A percentile compares a stretch with the other conserved stretches of the same genome.
Conservation (phyloP, 2,329 filamentous ascomycete species). For the Xylaria polymorpha region DNA sequence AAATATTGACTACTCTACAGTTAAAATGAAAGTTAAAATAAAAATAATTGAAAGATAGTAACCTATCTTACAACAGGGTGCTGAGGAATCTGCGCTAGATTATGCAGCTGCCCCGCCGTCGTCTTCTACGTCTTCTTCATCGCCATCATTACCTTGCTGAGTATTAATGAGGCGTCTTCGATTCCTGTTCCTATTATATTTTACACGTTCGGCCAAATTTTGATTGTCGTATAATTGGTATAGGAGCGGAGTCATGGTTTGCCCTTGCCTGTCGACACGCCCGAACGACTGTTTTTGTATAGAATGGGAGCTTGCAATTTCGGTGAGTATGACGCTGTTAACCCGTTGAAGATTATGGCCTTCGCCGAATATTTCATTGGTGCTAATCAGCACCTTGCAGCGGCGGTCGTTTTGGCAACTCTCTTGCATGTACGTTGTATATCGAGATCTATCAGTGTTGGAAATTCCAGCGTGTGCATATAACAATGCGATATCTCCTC, state of each 20-base stretch:
- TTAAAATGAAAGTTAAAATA: background rate
- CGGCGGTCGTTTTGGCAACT: background rate
- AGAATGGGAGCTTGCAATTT: background rate
- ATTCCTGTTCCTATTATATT: background rate
- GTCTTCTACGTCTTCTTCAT: too few species aligned
- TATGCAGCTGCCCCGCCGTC: too few species aligned
- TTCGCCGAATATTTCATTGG: background rate
- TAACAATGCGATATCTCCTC: background rate
- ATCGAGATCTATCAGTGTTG: background rate
- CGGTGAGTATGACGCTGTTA: slow-evolving; percentile 5
- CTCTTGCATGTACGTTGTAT: background rate
- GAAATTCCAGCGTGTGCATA: background rate
- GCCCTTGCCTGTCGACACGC: background rate
- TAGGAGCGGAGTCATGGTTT: background rate
- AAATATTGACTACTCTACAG: background rate
- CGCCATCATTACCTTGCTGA: background rate
- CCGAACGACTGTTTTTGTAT: background rate
- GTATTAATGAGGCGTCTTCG: background rate
- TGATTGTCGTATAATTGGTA: background rate
- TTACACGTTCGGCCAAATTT: background rate
- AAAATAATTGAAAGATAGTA: background rate
- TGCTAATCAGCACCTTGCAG: slow-evolving; percentile 1
- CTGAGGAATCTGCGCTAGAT: too few species aligned
- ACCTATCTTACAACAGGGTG: background rate
- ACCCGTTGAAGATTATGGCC: slow-evolving; percentile 13